Conservation (phyloP, 2,329 filamentous ascomycete species). For the Botryotinia calthae region DNA sequence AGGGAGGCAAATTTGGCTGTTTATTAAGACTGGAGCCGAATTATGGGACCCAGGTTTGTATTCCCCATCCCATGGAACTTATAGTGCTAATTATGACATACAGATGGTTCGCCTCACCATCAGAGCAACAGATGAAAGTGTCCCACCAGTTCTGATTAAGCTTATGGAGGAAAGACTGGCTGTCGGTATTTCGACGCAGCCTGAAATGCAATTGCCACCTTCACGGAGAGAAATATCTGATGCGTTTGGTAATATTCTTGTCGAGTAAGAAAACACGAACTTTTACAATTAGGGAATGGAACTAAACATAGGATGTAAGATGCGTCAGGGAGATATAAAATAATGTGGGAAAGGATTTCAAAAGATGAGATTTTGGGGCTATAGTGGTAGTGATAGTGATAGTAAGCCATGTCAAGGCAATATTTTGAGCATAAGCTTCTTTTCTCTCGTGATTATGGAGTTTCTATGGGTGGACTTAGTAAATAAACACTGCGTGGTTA, state of each 20-base stretch:
- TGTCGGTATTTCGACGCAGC: constrained; percentile 42
- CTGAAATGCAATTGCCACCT: constrained; percentile 30
- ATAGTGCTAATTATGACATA: not conserved
- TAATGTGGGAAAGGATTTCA: not conserved
- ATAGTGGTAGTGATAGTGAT: constrained; percentile 1
- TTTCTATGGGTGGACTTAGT: not conserved
- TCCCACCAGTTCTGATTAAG: constrained; percentile 76
- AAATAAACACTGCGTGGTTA: not conserved
- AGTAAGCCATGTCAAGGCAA: not conserved
- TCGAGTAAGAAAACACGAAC: constrained; percentile 11
- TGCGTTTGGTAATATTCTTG: constrained; percentile 38
- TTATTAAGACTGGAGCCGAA: constrained; percentile 93
- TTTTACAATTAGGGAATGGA: not conserved
- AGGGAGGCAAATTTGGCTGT: constrained; percentile 90
- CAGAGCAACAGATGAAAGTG: constrained; percentile 85
- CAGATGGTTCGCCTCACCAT: constrained; percentile 96
- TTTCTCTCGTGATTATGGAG: not conserved
- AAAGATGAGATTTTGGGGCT: not conserved
- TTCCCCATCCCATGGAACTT: not conserved
- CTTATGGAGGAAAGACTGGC: constrained; percentile 83
- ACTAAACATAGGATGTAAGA: not conserved
- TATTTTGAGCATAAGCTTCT: not conserved
- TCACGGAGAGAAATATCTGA: constrained; percentile 37
- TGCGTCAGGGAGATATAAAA: not conserved
- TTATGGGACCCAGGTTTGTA: constrained; percentile 78